Conservation (phyloP, 2,329 filamentous ascomycete genomes). For the Paraconiothyrium sp. region DNA sequence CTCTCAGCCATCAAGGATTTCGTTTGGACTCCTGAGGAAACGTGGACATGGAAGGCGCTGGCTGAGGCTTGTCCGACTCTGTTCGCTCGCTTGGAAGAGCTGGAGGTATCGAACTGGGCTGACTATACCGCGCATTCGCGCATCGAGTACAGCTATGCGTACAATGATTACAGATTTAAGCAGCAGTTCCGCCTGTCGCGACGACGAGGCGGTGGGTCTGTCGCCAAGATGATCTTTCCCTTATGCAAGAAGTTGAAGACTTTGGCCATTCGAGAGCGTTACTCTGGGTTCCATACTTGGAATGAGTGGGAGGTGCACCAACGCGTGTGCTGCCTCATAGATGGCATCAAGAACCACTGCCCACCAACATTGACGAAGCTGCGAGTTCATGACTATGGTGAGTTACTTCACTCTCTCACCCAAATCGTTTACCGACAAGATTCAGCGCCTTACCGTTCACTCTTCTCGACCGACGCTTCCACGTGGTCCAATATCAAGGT, state of each 20-base stretch:
- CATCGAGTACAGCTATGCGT: conserved; percentile 49
- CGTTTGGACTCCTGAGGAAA: conserved; percentile 49
- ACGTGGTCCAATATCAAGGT: conserved; percentile 41
- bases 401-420: background rate
- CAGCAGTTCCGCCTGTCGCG: conserved; percentile 46
- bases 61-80: conserved; percentile 43
- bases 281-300: conserved; percentile 48
- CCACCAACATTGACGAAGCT: conserved; percentile 44
- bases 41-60: conserved; percentile 48
- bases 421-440: background rate
- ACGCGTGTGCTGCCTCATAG: conserved; percentile 47
- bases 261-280: conserved; percentile 44
- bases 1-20: conserved; percentile 50
- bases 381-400: conserved; percentile 44
- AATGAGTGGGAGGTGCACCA: conserved; percentile 51
- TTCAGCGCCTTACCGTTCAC: conserved; percentile 41
- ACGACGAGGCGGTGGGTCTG: conserved; percentile 44
- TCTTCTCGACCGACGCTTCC: conserved; percentile 46
- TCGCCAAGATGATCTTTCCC: conserved; percentile 46
- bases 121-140: conserved; percentile 49
- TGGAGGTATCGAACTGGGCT: conserved; percentile 49
- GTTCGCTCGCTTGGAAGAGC: conserved; percentile 43
- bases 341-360: conserved; percentile 43
- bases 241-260: conserved; percentile 42
- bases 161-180: conserved; percentile 50